phyloP scores from a whole-genome alignment of 345 rosid genomes.

The Odontarrhena argentea region DNA sequence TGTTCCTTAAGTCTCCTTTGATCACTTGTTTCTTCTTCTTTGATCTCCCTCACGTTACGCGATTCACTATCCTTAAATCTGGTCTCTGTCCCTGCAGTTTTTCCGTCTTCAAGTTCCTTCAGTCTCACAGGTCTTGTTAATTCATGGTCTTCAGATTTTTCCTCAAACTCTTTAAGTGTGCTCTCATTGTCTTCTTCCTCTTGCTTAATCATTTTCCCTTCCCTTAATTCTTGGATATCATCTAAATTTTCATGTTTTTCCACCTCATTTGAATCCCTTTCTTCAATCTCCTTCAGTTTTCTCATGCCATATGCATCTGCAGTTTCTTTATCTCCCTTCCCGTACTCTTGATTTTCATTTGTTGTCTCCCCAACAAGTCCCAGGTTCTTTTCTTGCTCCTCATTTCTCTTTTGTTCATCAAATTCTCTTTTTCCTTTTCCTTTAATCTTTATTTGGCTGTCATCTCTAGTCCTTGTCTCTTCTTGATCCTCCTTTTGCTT shows the following conservation, averaged over 20 bases:
- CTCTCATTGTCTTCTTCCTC: not conserved
- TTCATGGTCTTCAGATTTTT: constrained; percentile 9
- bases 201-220: constrained; percentile 8
- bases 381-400: constrained; percentile 22
- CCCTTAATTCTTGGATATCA: not conserved
- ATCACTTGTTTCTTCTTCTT: constrained; percentile 22
- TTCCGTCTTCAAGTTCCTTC: constrained; percentile 13
- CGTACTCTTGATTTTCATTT: constrained; percentile 3
- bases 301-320: not conserved
- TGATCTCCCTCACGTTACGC: not conserved
- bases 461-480: constrained; percentile 1
- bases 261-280: not conserved
- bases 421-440: constrained; percentile 9
- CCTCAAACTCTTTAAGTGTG: not conserved
- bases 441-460: constrained; percentile 15
- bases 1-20: constrained; percentile 6
- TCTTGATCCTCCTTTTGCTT: constrained; percentile 18
- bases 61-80: not conserved
- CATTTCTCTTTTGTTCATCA: constrained; percentile 4
- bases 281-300: not conserved
- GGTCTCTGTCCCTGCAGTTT: constrained; percentile 14
- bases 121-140: not conserved
- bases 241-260: not conserved
- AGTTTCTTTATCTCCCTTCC: not conserved
- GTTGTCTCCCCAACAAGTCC: not conserved